phyloP scores from a whole-genome alignment of 768 basidiomycete species.

The Boletales sp. region DNA sequence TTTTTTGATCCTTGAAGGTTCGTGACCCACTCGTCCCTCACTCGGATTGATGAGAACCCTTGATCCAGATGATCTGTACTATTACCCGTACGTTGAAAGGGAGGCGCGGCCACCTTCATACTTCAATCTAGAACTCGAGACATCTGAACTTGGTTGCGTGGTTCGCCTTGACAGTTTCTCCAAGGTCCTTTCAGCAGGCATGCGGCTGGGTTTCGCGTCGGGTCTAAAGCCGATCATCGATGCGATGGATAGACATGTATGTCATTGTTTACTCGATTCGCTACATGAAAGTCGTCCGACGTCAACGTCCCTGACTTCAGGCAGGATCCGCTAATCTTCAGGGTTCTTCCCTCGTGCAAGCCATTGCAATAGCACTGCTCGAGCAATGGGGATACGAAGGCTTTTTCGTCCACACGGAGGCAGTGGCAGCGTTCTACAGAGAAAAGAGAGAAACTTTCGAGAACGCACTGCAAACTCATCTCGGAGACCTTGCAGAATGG shows the following conservation, averaged over 20 bases:
- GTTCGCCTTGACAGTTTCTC: slow-evolving; percentile 88
- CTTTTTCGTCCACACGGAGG: slow-evolving; percentile 63
- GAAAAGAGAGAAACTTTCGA: slow-evolving; percentile 77
- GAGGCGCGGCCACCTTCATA: slow-evolving; percentile 68
- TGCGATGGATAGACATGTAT: slow-evolving; percentile 67
- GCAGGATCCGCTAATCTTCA: slow-evolving; percentile 68
- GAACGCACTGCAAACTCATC: slow-evolving; percentile 65
- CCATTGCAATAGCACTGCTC: slow-evolving; percentile 56
- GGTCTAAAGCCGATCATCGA: slow-evolving; percentile 69
- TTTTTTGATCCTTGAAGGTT: slow-evolving; percentile 84
- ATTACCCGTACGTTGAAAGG: slow-evolving; percentile 70
- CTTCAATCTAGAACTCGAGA: slow-evolving; percentile 72
- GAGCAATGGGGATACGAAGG: slow-evolving; percentile 74
- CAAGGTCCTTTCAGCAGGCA: slow-evolving; percentile 74
- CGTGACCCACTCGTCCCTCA: background rate
- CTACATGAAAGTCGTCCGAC: slow-evolving; percentile 10
- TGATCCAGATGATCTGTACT: slow-evolving; percentile 72
- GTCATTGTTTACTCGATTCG: slow-evolving; percentile 23
- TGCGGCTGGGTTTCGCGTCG: slow-evolving; percentile 78
- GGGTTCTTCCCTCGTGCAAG: slow-evolving; percentile 62
- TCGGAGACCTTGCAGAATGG: slow-evolving; percentile 75
- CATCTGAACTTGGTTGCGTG: slow-evolving; percentile 70
- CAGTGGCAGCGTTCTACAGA: slow-evolving; percentile 72
- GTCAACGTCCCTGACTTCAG: slow-evolving; percentile 30
- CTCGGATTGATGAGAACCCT: background rate